phyloP scores from a whole-genome alignment of 345 rosid species.

The Euphorbia tirucalli region DNA sequence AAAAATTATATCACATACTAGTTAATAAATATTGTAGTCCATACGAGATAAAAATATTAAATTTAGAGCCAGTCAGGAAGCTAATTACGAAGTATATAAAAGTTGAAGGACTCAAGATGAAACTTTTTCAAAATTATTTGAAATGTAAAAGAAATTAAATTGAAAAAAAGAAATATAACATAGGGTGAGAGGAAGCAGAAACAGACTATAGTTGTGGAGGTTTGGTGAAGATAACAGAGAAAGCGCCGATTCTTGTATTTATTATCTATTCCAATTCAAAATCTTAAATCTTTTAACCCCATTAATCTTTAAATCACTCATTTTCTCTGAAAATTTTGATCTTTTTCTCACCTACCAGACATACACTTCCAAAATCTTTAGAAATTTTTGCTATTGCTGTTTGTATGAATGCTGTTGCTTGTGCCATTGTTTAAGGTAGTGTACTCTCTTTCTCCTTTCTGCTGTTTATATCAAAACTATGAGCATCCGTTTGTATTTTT shows the following conservation, averaged over 20 bases:
- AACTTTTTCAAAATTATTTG: no score
- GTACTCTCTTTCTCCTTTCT: conserved; percentile 24
- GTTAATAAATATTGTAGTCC: no score
- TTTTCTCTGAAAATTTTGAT: neutral
- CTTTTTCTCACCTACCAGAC: neutral
- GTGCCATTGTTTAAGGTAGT: conserved; percentile 5
- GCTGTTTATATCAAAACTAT: neutral
- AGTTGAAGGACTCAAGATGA: no score
- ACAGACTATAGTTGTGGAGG: neutral
- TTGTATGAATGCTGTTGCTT: conserved; percentile 1
- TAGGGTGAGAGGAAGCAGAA: neutral
- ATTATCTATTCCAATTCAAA: no score
- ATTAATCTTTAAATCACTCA: no score
- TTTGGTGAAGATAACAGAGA: conserved; percentile 27
- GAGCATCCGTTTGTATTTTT: conserved; percentile 1
- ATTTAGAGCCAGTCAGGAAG: no score
- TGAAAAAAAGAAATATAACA: neutral
- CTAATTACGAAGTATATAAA: no score
- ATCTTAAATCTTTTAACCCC: no score
- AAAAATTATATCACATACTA: no score
- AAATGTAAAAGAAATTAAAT: neutral
- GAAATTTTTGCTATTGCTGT: neutral
- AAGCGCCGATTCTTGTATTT: no score
- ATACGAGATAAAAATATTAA: no score
- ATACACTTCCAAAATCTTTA: neutral